Evolutionary conservation across 169 alveolate genomes (phyloP), one percentile per base, ranked within the genome.

Genomic region (Plasmodium gonderi): DNA sequence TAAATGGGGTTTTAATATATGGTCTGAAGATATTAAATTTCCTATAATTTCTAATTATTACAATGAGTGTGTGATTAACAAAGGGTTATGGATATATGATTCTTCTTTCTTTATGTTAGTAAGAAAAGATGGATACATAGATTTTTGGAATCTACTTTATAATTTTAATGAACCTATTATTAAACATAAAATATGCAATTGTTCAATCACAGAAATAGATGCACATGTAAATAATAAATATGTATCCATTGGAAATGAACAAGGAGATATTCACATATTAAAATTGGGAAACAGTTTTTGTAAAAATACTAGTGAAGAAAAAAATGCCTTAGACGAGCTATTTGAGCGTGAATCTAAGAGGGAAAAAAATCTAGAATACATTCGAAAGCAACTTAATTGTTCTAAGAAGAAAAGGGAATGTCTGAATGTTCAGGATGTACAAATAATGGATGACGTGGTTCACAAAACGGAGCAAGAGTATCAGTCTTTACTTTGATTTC

Each of bases 1-100:
- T 23, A 87, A 87, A 60, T 87, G 93, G 93, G 93, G 93, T 23
- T 87, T 87, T 60, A 87, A 87, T 45, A 87, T 87, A 38, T 87
- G 93, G 93, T 87, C 93, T 3, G 93, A 87, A 75, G 93, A 87
- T 20, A 75, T 87, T 12, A 87, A 87, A 54, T 87, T 75, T 60
- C 93, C 93, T 1, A 87, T 87, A 0, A 87, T 87, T 29, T 87
- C 93, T 1, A 87, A 87, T 87, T 75, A 87, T 60, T 87, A 87
- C 67, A 45, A 87, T 51, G 93, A 87, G 79, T 51, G 89, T 75
- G 49, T 87, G 2, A 54, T 87, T 49, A 87, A 87, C 36, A 87
- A 87, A 87, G 93, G 93, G 0, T 33, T 51, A 20, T 87, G 93
- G 93, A 75, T 87, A 42, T 31, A 45, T 45, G 87, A 87, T 78